Base-by-base conservation (phyloP, 306 rosid genomes). In the Dicorynia guianensis region DNA sequence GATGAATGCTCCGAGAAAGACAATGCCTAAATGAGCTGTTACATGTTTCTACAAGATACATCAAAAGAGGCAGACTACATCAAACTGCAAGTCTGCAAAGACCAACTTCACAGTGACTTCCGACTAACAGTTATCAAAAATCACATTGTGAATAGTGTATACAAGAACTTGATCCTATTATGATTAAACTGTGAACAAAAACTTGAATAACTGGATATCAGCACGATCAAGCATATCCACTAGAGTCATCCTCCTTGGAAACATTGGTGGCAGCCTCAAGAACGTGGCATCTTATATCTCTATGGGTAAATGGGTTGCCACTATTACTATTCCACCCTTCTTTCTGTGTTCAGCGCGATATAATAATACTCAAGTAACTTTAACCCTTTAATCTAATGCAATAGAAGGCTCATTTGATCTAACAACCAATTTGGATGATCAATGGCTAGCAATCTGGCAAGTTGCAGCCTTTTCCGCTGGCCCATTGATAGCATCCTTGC, bases 341-440 rank as follows among this genome's bases (percentile, higher is more conserved):
- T 89, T 93, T 75, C 97, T 85, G 58, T 93, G 98, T 72, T 91
- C 93, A 18, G 88, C 86, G n/a, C n/a, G n/a, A n/a, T 57, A 93
- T 88, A 36, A 91, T 82, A 64, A 64, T 80, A 86, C 84, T 93
- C 96, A 11, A 93, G 88, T 81, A 93, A 78, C 89, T 75, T 86
- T 59, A 91, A 93, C 46, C 98, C 97, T 4, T 93, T 85, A 83
- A 63, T 93, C 98, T 61, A 93, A 82, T 12, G 97, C 98, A 75
- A 93, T 93, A 1, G 97, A 93, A 74, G 97, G 97, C 87, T 93
- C 98, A 42, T 93, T n/a, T n/a, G n/a, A n/a, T n/a, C 96, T 1
- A 91, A 87, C 86, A 93, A 74, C 98, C 97, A 93, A 49, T 91
- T 91, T 17, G 96, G 98, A 48, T 96, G 88, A 59, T 93, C 93